These are phyloP conservation scores for Geotrichum europaeum DNA, from an alignment of 1,139 yeast species.

Conservation along the genomic window DNA sequence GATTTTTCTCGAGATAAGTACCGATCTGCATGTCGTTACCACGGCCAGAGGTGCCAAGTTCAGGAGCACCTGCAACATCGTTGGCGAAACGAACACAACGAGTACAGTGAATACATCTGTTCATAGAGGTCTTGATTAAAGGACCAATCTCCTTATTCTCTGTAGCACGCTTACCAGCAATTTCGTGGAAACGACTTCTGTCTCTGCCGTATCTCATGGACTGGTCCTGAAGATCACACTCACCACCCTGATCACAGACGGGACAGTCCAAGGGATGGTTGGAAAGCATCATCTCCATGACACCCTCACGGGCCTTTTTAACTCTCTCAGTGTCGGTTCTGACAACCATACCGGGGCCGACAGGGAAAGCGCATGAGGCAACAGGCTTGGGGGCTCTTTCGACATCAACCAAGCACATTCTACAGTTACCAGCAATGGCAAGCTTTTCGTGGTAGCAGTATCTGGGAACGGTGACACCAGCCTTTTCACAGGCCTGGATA, in stretches of 20 bases:
- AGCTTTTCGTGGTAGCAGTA: constrained; percentile 89
- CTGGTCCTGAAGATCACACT: constrained; percentile 89
- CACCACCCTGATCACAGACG: constrained; percentile 92
- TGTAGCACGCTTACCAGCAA: constrained; percentile 81
- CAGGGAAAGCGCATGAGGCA: constrained; percentile 91
- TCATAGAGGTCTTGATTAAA: constrained; percentile 83
- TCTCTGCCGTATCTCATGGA: constrained; percentile 78
- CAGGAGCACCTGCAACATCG: constrained; percentile 92
- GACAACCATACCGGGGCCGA: constrained; percentile 82
- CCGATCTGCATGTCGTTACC: constrained; percentile 93
- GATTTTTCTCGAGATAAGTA: constrained; percentile 77
- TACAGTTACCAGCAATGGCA: constrained; percentile 91
- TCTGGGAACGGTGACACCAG: constrained; percentile 82
- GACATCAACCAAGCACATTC: constrained; percentile 89
- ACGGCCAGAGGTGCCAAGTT: constrained; percentile 82
- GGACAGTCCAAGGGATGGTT: constrained; percentile 94
- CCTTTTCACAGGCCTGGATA: constrained; percentile 88
- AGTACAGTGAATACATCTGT: constrained; percentile 89
- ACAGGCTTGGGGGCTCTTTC: constrained; percentile 87
- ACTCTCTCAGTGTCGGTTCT: constrained; percentile 76
- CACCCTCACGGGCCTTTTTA: constrained; percentile 83
- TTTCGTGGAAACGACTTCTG: constrained; percentile 78
- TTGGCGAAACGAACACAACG: constrained; percentile 87
- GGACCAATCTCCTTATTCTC: constrained; percentile 92
- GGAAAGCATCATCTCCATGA: constrained; percentile 80